phyloP scores from a whole-genome alignment of 2,329 filamentous ascomycete species.

The Lasiodiplodia gonubiensis region DNA sequence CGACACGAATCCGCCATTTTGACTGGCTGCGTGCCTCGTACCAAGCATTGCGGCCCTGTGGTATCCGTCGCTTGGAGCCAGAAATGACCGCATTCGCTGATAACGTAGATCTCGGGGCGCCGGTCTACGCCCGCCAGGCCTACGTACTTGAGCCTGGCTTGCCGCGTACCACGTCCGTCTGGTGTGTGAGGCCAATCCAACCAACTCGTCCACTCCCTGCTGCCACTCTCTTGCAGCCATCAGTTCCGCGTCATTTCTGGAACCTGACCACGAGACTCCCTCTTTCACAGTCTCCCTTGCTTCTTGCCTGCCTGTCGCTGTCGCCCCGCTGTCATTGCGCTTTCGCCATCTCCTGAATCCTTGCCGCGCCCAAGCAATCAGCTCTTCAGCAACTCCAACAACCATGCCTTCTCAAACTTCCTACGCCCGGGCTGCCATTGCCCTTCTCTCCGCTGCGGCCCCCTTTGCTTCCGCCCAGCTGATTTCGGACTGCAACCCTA shows the following conservation, averaged over 20 bases:
- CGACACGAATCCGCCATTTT: constrained; percentile 11
- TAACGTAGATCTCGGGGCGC: constrained; percentile 25
- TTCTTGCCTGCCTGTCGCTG: neutral
- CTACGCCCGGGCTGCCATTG: constrained; percentile 13
- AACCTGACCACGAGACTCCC: constrained; percentile 16
- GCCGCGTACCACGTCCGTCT: constrained; percentile 9
- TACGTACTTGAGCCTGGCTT: constrained; percentile 26
- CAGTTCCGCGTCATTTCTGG: constrained; percentile 10
- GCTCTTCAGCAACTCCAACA: neutral
- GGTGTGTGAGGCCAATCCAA: constrained; percentile 17
- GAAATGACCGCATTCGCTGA: constrained; percentile 28
- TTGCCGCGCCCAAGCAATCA: constrained; percentile 1
- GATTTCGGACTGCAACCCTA: constrained; percentile 74
- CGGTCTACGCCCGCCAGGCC: constrained; percentile 13
- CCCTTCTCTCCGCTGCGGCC: constrained; percentile 13
- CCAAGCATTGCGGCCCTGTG: constrained; percentile 27
- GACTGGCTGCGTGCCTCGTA: constrained; percentile 18
- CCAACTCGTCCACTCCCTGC: constrained; percentile 9
- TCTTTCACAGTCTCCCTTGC: constrained; percentile 25
- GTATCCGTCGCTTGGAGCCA: constrained; percentile 25
- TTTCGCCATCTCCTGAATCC: constrained; percentile 21
- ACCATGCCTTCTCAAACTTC: constrained; percentile 17
- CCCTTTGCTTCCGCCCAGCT: constrained; percentile 64
- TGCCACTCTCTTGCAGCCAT: constrained; percentile 19
- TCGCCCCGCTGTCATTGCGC: neutral